phyloP scores from a whole-genome alignment of 371 early-diverging fungal species.

The Zopfochytrium polystomum region DNA sequence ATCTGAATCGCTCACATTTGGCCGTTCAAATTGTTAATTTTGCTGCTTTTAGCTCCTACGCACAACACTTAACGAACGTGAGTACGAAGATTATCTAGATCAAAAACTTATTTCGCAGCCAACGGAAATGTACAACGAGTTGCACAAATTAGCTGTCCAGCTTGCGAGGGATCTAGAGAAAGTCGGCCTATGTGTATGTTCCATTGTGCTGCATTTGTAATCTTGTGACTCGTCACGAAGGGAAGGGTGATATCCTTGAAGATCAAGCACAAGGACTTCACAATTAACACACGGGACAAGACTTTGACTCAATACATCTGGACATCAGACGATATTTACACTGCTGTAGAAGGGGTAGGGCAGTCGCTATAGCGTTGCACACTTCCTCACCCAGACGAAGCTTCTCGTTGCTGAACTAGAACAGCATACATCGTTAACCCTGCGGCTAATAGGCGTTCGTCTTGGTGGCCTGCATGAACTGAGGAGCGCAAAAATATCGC shows the following conservation, averaged over 20 bases:
- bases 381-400: background rate
- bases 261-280: conserved; percentile 15
- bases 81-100: no score
- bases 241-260: conserved; percentile 15
- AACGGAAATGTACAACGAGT: conserved; percentile 28
- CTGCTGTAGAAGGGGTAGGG: conserved; percentile 8
- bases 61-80: no score
- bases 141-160: conserved; percentile 20
- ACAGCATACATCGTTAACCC: background rate
- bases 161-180: conserved; percentile 32
- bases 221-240: background rate
- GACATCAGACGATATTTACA: conserved; percentile 14
- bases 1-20: no score
- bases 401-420: conserved; percentile 7
- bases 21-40: no score
- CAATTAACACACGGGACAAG: conserved; percentile 1
- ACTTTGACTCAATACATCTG: conserved; percentile 13
- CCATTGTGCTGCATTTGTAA: background rate
- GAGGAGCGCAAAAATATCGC: no score
- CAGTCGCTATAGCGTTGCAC: no score
- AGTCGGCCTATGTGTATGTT: background rate
- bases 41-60: no score
- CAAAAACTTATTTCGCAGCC: no score
- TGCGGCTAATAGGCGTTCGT: conserved; percentile 19
- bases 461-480: no score